Conservation (phyloP, 1,284 basidiomycete species). For the Ustilago crameri region DNA sequence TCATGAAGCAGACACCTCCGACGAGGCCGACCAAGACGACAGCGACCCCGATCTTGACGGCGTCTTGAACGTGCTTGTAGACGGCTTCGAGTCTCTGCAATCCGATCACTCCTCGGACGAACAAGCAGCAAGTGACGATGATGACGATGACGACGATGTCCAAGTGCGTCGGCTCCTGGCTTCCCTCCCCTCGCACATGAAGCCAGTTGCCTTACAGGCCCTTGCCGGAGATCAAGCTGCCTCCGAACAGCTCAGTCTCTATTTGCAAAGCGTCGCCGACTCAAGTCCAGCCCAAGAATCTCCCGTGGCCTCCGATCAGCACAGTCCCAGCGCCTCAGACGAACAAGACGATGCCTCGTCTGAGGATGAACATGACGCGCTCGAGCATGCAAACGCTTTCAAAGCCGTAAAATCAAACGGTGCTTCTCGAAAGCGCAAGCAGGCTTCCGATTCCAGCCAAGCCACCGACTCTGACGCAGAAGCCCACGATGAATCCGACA, state of each 20-base stretch:
- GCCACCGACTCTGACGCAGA: slow-evolving; percentile 5
- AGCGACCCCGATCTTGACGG: slow-evolving; percentile 19
- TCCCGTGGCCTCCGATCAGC: neutral
- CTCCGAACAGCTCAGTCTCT: slow-evolving; percentile 9
- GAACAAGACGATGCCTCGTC: slow-evolving; percentile 10
- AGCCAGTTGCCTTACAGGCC: slow-evolving; percentile 20
- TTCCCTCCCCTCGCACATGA: slow-evolving; percentile 16
- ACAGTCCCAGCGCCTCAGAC: slow-evolving; percentile 9
- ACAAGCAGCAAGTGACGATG: slow-evolving; percentile 6
- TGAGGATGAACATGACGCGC: slow-evolving; percentile 3
- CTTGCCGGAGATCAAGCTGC: slow-evolving; percentile 18
- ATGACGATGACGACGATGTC: slow-evolving; percentile 11
- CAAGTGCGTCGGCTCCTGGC: slow-evolving; percentile 15
- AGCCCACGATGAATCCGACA: slow-evolving; percentile 16
- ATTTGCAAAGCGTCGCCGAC: slow-evolving; percentile 23
- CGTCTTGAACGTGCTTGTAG: slow-evolving; percentile 17
- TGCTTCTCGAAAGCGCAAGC: slow-evolving; percentile 21
- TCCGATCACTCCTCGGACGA: slow-evolving; percentile 11
- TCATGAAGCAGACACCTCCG: slow-evolving; percentile 37
- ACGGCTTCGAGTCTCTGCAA: slow-evolving; percentile 4
- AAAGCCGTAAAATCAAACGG: slow-evolving; percentile 9
- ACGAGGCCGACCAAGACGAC: slow-evolving; percentile 39
- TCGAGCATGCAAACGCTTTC: neutral
- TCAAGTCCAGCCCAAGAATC: slow-evolving; percentile 19
- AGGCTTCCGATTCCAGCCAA: slow-evolving; percentile 4